A percentile compares a stretch with the other conserved stretches of the same genome.
These are phyloP conservation scores for Zarea fungicola DNA, from an alignment of 2,329 filamentous ascomycete genomes.

Conservation along the genomic window DNA sequence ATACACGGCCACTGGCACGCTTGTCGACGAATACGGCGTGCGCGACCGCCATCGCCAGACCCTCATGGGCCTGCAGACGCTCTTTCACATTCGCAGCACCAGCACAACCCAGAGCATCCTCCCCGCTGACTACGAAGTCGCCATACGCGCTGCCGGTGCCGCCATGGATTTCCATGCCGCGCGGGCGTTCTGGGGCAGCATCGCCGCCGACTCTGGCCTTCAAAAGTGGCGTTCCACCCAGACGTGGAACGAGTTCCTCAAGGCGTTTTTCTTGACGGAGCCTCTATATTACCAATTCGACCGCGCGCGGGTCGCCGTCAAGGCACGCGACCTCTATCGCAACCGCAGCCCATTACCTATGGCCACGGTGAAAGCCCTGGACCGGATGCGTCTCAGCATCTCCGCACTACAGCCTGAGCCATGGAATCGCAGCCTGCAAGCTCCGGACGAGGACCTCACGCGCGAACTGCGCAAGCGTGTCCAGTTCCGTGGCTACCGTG, in stretches of 20 bases:
- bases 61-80: conserved; percentile 28
- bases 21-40: conserved; percentile 40
- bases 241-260: conserved; percentile 42
- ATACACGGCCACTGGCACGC: conserved; percentile 30
- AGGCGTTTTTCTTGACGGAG: conserved; percentile 42
- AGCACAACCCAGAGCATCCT: too few relatives aligned
- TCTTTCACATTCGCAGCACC: conserved; percentile 29
- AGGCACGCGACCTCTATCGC: conserved; percentile 34
- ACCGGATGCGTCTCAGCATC: conserved; percentile 25
- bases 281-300: conserved; percentile 43
- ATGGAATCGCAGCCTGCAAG: conserved; percentile 25
- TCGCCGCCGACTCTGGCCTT: conserved; percentile 23
- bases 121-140: conserved; percentile 39
- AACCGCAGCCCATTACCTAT: conserved; percentile 14
- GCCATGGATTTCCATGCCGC: conserved; percentile 31
- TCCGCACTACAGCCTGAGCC: conserved; percentile 24
- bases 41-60: conserved; percentile 36
- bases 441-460: conserved; percentile 21
- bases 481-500: conserved; percentile 21
- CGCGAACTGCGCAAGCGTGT: conserved; percentile 23
- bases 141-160: conserved; percentile 44
- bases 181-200: conserved; percentile 31
- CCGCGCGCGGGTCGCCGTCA: conserved; percentile 33
- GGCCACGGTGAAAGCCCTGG: conserved; percentile 22
- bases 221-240: conserved; percentile 26